These are phyloP conservation scores for Arabidopsis arenosa DNA, from an alignment of 345 rosid genomes.

Conservation along the genomic window DNA sequence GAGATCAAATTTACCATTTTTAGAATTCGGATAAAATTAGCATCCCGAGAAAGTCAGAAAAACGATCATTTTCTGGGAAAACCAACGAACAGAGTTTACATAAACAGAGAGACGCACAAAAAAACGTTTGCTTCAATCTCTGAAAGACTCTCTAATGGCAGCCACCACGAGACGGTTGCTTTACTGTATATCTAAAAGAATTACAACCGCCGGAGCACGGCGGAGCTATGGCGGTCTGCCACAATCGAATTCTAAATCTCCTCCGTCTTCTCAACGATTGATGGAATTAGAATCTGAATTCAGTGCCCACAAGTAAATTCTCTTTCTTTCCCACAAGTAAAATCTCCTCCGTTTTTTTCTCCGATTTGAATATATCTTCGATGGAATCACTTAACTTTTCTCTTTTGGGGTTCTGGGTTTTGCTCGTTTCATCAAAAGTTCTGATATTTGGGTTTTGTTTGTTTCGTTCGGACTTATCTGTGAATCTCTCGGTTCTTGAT, in stretches of 20 bases:
- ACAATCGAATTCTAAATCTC: conserved; percentile 44
- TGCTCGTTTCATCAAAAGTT: background rate
- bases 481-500: background rate
- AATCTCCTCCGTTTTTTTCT: too few relatives aligned
- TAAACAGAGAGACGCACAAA: too few relatives aligned
- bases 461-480: background rate
- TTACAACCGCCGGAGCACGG: conserved; percentile 37
- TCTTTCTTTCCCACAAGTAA: background rate
- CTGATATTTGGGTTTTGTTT: conserved; percentile 1
- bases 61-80: conserved; percentile 19
- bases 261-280: conserved; percentile 64
- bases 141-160: conserved; percentile 44
- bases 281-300: conserved; percentile 71
- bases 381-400: background rate
- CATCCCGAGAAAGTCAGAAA: conserved; percentile 3
- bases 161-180: conserved; percentile 46
- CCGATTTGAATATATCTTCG: background rate
- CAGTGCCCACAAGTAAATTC: conserved; percentile 91
- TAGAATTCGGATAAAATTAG: conserved; percentile 8
- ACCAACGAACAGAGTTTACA: background rate
- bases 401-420: conserved; percentile 7
- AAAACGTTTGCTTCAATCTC: conserved; percentile 19
- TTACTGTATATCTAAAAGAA: conserved; percentile 34
- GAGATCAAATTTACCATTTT: background rate
- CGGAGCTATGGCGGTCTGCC: conserved; percentile 57